Percentiles rank a stretch among this genome's conserved stretches.
Evolutionary conservation across 2,329 filamentous ascomycete species (phyloP).

Genomic region (Pyrenophora teres): DNA sequence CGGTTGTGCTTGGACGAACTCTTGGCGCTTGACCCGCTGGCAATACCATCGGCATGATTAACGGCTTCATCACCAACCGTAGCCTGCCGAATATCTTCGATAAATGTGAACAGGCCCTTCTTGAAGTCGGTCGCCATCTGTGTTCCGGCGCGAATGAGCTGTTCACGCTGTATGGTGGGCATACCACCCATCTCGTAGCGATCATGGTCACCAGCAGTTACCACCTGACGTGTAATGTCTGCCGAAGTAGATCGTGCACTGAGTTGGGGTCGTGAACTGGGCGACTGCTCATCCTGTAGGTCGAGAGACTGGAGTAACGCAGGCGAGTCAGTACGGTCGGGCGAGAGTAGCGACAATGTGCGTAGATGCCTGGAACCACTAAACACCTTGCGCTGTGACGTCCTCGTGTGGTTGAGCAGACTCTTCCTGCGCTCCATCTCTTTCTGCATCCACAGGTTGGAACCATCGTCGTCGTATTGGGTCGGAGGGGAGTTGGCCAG

Average conservation of each 20-base stretch:
- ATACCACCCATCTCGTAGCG: conserved; percentile 39
- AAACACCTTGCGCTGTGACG: conserved; percentile 63
- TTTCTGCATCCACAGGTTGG: conserved; percentile 51
- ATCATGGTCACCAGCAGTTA: conserved; percentile 34
- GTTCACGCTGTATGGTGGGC: conserved; percentile 43
- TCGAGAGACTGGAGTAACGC: conserved; percentile 47
- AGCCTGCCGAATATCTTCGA: conserved; percentile 92
- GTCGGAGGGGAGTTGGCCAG: conserved; percentile 39
- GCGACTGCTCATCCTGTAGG: conserved; percentile 36
- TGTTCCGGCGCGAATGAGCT: conserved; percentile 57
- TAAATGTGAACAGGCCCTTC: conserved; percentile 88
- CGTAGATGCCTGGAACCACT: conserved; percentile 65
- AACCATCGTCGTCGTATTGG: conserved; percentile 51
- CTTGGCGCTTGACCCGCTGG: conserved; percentile 36
- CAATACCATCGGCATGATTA: conserved; percentile 41
- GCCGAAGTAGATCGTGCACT: conserved; percentile 39
- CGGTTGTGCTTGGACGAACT: conserved; percentile 33
- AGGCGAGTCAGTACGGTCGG: conserved; percentile 47
- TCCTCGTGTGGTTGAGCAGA: conserved; percentile 59
- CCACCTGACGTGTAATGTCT: conserved; percentile 35
- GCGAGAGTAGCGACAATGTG: conserved; percentile 83
- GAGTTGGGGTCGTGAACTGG: conserved; percentile 16
- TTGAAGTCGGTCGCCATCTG: conserved; percentile 89
- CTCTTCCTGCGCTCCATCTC: conserved; percentile 78
- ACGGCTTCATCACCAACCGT: conserved; percentile 92